Evolutionary conservation across 1,284 basidiomycete genomes (phyloP).

Genomic region (Ganoderma sp.): DNA sequence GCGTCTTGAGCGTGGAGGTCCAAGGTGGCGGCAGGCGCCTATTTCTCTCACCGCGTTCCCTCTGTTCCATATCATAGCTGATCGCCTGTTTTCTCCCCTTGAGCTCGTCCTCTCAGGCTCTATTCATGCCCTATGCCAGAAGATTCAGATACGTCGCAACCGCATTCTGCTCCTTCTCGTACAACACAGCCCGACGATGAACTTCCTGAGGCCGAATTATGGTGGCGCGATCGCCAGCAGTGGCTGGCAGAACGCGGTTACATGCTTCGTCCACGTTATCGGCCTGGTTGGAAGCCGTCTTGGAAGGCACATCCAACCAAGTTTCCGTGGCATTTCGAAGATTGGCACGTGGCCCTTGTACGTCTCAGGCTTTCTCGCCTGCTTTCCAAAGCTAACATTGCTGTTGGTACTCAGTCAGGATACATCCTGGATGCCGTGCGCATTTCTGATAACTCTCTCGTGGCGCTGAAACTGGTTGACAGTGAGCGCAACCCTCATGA

Average conservation of each 20-base stretch:
- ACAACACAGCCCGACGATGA: background rate
- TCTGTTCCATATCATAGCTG: too few relatives aligned
- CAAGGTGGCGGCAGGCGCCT: too few relatives aligned
- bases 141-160: too few relatives aligned
- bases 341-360: slow-evolving; percentile 4
- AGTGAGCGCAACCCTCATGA: slow-evolving; percentile 18
- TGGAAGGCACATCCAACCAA: slow-evolving; percentile 17
- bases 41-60: too few relatives aligned
- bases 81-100: too few relatives aligned
- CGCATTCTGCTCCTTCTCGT: too few relatives aligned
- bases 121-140: too few relatives aligned
- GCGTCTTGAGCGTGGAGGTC: too few relatives aligned
- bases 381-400: too few relatives aligned
- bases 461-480: slow-evolving; percentile 17
- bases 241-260: slow-evolving; percentile 30
- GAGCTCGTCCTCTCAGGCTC: too few relatives aligned
- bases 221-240: slow-evolving; percentile 20
- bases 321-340: slow-evolving; percentile 14
- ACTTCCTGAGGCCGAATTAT: background rate
- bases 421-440: slow-evolving; percentile 25
- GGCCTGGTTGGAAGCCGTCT: slow-evolving; percentile 27
- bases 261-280: slow-evolving; percentile 29
- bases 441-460: slow-evolving; percentile 16
- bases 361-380: too few relatives aligned
- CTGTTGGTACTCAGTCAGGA: slow-evolving; percentile 18